phyloP scores from a whole-genome alignment of 345 rosid genomes.

The Eucalyptus virginea region DNA sequence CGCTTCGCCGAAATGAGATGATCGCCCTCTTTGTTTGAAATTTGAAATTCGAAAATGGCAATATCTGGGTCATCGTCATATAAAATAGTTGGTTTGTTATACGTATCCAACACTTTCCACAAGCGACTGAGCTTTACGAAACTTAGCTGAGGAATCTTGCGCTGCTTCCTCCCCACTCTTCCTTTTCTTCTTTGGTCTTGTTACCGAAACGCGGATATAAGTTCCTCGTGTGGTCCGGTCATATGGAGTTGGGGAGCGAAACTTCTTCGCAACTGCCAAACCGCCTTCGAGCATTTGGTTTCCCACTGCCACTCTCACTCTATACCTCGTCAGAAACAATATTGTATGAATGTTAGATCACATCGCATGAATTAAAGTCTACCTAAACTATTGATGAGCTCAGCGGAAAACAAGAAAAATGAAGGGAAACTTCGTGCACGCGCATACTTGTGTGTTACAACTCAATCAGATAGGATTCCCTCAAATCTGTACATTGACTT shows the following conservation, averaged over 20 bases:
- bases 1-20: neutral
- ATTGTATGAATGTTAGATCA: neutral
- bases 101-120: neutral
- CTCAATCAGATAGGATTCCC: neutral
- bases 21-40: neutral
- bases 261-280: neutral
- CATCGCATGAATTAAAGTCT: neutral
- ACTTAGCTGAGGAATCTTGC: neutral
- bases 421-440: neutral
- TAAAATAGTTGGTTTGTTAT: neutral
- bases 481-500: neutral
- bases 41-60: neutral
- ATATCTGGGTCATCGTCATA: neutral
- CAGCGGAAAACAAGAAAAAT: neutral
- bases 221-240: neutral
- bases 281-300: neutral
- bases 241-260: neutral
- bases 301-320: neutral
- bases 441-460: neutral
- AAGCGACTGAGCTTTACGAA: neutral
- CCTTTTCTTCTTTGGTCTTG: neutral
- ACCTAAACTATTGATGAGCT: neutral
- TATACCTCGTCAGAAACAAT: neutral
- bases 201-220: neutral
- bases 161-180: neutral